These are phyloP conservation scores for Echites panduratus DNA, from an alignment of 257 asterid genomes.

Conservation along the genomic window DNA sequence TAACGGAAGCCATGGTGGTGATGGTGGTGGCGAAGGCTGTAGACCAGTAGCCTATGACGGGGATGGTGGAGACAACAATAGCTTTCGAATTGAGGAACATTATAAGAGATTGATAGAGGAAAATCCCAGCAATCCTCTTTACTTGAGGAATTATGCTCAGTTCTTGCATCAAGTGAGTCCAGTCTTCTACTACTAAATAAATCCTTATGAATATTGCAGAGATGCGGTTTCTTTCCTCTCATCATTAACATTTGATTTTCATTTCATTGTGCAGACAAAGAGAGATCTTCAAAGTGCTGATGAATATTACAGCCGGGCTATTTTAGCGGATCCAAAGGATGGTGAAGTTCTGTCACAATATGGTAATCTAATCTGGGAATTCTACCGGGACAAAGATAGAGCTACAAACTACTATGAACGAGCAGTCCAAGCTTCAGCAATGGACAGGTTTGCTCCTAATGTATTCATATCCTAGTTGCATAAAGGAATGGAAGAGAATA, in stretches of 20 bases:
- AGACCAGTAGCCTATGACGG: constrained; percentile 41
- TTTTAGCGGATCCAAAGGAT: constrained; percentile 70
- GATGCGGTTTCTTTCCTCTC: background rate
- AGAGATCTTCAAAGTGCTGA: constrained; percentile 59
- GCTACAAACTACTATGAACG: constrained; percentile 54
- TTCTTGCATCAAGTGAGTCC: constrained; percentile 56
- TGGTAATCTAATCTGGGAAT: constrained; percentile 69
- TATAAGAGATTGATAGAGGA: constrained; percentile 57
- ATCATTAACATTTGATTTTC: background rate
- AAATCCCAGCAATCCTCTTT: constrained; percentile 59
- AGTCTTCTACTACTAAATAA: background rate
- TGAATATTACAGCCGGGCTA: constrained; percentile 74
- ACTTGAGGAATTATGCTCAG: constrained; percentile 80
- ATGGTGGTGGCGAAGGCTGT: constrained; percentile 29
- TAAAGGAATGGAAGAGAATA: background rate
- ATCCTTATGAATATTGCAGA: background rate
- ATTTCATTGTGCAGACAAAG: constrained; percentile 35
- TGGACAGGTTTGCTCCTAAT: constrained; percentile 42
- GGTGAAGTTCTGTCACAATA: constrained; percentile 73
- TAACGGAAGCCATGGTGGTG: constrained; percentile 28
- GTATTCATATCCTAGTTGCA: background rate
- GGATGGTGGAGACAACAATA: constrained; percentile 47
- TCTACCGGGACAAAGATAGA: constrained; percentile 51
- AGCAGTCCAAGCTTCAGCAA: constrained; percentile 57
- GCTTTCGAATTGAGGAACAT: constrained; percentile 48